These are phyloP conservation scores for Fonticula alba DNA, from an alignment of 78 protist species.

Conservation along the genomic window DNA sequence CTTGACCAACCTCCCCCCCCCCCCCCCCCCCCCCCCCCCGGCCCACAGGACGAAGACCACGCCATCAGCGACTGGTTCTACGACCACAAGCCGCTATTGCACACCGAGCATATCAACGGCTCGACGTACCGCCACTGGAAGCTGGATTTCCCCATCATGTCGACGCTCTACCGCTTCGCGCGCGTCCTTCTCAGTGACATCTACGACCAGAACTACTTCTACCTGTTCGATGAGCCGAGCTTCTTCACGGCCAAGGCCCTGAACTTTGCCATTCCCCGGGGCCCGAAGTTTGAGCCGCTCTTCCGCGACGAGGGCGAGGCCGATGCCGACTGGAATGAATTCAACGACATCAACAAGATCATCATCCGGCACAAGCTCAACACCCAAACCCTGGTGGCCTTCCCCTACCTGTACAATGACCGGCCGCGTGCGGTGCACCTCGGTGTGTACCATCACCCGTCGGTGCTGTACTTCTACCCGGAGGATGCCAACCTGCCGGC, in stretches of 20 bases:
- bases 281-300: constrained; percentile 98
- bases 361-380: constrained; percentile 87
- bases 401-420: constrained; percentile 92
- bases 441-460: constrained; percentile 70
- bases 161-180: constrained; percentile 76
- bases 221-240: constrained; percentile 77
- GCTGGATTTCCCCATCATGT: constrained; percentile 69
- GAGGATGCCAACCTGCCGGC: constrained; percentile 87
- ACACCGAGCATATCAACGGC: constrained; percentile 68
- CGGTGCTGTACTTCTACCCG: constrained; percentile 52
- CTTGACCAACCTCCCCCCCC: neutral
- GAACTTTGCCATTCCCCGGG: constrained; percentile 96
- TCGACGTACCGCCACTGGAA: constrained; percentile 66
- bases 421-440: constrained; percentile 78
- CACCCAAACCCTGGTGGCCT: constrained; percentile 92
- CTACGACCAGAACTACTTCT: constrained; percentile 81
- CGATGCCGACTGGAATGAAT: constrained; percentile 97
- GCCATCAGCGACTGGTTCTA: constrained; percentile 91
- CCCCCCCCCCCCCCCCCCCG: no score
- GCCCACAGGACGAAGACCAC: constrained; percentile 61
- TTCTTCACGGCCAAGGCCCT: constrained; percentile 97
- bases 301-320: constrained; percentile 67
- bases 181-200: constrained; percentile 75
- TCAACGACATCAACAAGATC: constrained; percentile 94
- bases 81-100: constrained; percentile 72